These are phyloP conservation scores for Simplicillium aogashimaense DNA, from an alignment of 2,329 filamentous ascomycete species.

Conservation along the genomic window DNA sequence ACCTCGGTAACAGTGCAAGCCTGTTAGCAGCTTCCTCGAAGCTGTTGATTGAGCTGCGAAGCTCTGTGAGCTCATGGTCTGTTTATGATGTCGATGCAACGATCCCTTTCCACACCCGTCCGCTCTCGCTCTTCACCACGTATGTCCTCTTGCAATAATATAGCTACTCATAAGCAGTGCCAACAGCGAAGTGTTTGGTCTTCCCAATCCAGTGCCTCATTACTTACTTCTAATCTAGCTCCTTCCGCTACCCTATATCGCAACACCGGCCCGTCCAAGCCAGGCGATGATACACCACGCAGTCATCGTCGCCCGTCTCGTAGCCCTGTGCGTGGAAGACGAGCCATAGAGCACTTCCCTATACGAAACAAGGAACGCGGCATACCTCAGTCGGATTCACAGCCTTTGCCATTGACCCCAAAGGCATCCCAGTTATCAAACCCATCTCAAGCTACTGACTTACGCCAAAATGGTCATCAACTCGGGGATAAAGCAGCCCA, in stretches of 20 bases:
- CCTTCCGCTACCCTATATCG: background rate
- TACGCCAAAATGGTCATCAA: too few relatives aligned
- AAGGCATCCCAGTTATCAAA: too few relatives aligned
- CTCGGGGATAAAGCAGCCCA: too few relatives aligned
- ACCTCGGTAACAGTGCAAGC: background rate
- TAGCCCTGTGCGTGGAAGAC: constrained; percentile 19
- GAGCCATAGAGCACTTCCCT: constrained; percentile 21
- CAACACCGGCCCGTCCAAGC: too few relatives aligned
- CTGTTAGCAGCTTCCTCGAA: constrained; percentile 11
- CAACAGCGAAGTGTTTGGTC: too few relatives aligned
- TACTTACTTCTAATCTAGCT: constrained; percentile 2
- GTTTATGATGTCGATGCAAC: constrained; percentile 54
- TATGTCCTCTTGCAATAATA: constrained; percentile 31
- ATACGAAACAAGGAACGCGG: too few relatives aligned
- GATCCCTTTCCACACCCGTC: constrained; percentile 52
- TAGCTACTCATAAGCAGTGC: too few relatives aligned
- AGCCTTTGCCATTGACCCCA: too few relatives aligned
- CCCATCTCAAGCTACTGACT: too few relatives aligned
- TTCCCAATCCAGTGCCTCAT: constrained; percentile 5
- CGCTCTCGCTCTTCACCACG: constrained; percentile 46
- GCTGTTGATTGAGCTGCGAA: constrained; percentile 23
- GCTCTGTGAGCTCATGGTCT: constrained; percentile 26
- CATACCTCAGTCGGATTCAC: too few relatives aligned
- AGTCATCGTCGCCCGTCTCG: too few relatives aligned
- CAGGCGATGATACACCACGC: too few relatives aligned